Evolutionary conservation across 345 rosid species (phyloP).

Genomic region (Odontarrhena argentea): DNA sequence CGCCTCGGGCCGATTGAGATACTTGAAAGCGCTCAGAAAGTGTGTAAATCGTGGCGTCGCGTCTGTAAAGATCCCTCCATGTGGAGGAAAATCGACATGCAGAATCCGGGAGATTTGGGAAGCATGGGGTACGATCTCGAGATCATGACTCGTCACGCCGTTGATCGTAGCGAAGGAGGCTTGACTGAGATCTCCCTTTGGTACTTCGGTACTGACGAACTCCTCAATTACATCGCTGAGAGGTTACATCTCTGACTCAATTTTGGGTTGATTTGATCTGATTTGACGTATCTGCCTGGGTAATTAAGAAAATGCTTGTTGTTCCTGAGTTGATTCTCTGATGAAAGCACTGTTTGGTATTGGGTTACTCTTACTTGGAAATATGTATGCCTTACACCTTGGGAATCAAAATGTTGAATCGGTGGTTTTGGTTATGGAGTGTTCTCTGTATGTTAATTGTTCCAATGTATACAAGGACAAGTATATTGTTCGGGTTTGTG

Average conservation of each 20-base stretch:
- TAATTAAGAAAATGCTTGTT: too few species aligned
- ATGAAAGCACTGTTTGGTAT: neutral
- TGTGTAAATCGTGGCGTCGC: slow-evolving; percentile 59
- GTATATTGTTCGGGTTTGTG: slow-evolving; percentile 5
- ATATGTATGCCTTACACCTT: neutral
- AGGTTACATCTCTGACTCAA: slow-evolving; percentile 34
- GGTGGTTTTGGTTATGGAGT: neutral
- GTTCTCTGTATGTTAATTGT: neutral
- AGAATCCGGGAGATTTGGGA: neutral
- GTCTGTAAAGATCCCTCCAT: slow-evolving; percentile 54
- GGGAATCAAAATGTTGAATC: too few species aligned
- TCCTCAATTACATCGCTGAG: slow-evolving; percentile 52
- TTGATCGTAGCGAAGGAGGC: slow-evolving; percentile 61
- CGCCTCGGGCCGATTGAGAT: slow-evolving; percentile 48
- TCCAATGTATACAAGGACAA: neutral
- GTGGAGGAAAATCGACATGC: slow-evolving; percentile 56
- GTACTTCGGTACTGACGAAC: slow-evolving; percentile 44
- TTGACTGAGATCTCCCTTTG: slow-evolving; percentile 49
- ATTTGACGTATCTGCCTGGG: too few species aligned
- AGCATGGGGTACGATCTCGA: slow-evolving; percentile 21
- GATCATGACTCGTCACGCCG: slow-evolving; percentile 48
- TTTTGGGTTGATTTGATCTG: neutral
- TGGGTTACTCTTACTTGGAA: neutral
- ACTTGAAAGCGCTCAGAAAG: slow-evolving; percentile 47
- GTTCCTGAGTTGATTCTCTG: neutral